Evolutionary conservation across 1,284 basidiomycete genomes (phyloP).

Genomic region (Sphaerobolus stellatus): DNA sequence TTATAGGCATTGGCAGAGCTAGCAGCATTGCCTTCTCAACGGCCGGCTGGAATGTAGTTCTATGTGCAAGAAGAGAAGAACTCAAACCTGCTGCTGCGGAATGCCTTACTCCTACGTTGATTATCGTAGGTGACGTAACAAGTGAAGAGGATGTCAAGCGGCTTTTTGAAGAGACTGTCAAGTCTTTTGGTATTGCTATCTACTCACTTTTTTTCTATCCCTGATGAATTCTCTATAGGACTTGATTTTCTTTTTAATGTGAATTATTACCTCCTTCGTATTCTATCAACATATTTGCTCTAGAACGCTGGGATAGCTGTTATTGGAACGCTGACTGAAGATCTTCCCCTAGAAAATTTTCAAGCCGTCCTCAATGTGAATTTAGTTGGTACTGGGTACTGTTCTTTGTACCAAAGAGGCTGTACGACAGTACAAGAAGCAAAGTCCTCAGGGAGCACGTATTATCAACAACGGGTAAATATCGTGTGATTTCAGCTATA

Average conservation of each 20-base stretch:
- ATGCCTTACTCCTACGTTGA: constrained; percentile 44
- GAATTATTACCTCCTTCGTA: constrained; percentile 23
- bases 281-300: no score
- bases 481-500: background rate
- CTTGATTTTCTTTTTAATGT: constrained; percentile 83
- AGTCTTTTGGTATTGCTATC: constrained; percentile 53
- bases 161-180: constrained; percentile 57
- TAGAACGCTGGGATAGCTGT: constrained; percentile 68
- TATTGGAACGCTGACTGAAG: constrained; percentile 56
- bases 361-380: constrained; percentile 68
- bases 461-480: constrained; percentile 15
- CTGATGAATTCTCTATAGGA: no score
- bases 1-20: constrained; percentile 48
- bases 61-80: constrained; percentile 55
- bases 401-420: constrained; percentile 81
- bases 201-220: background rate
- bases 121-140: constrained; percentile 62
- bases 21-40: constrained; percentile 52
- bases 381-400: constrained; percentile 62
- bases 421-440: constrained; percentile 68
- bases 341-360: constrained; percentile 61
- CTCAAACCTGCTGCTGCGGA: constrained; percentile 56
- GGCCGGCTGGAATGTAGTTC: constrained; percentile 58
- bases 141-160: constrained; percentile 56
- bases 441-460: constrained; percentile 68